These are phyloP conservation scores for Ceratocystis eucalypticola DNA, from an alignment of 2,329 filamentous ascomycete species.

Conservation along the genomic window DNA sequence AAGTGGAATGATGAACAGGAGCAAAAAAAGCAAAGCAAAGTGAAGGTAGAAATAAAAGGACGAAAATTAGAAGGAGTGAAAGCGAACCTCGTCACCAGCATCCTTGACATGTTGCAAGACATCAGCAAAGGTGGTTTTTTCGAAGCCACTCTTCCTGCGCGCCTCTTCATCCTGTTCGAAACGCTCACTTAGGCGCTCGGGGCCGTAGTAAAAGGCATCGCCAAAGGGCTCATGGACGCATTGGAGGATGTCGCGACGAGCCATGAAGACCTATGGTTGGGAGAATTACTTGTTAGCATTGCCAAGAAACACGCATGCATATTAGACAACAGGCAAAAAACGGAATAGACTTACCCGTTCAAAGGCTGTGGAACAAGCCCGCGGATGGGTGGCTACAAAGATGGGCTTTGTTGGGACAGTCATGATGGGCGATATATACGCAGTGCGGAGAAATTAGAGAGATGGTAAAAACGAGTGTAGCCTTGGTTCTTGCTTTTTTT, in stretches of 20 bases:
- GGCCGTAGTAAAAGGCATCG: conserved; percentile 91
- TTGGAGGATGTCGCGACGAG: conserved; percentile 62
- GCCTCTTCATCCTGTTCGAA: conserved; percentile 54
- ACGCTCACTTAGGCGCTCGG: conserved; percentile 68
- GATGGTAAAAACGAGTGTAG: too few species aligned
- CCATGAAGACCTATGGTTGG: conserved; percentile 75
- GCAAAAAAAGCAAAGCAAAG: conserved; percentile 8
- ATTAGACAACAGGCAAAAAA: conserved; percentile 24
- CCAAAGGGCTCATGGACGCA: conserved; percentile 94
- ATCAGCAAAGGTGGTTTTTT: conserved; percentile 56
- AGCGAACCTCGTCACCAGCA: conserved; percentile 54
- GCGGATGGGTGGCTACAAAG: conserved; percentile 85
- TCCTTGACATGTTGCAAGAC: conserved; percentile 64
- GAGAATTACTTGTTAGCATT: neutral
- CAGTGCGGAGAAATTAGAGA: too few species aligned
- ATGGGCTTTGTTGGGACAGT: conserved; percentile 57
- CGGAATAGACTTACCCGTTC: conserved; percentile 51
- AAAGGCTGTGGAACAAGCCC: conserved; percentile 93
- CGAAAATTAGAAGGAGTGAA: neutral
- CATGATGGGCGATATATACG: conserved; percentile 17
- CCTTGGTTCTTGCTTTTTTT: neutral
- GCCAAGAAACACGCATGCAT: conserved; percentile 4
- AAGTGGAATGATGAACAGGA: neutral
- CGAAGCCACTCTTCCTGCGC: conserved; percentile 50
- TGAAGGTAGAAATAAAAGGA: neutral